Conservation (phyloP, 2,329 filamentous ascomycete species). For the Fusarium sp. region DNA sequence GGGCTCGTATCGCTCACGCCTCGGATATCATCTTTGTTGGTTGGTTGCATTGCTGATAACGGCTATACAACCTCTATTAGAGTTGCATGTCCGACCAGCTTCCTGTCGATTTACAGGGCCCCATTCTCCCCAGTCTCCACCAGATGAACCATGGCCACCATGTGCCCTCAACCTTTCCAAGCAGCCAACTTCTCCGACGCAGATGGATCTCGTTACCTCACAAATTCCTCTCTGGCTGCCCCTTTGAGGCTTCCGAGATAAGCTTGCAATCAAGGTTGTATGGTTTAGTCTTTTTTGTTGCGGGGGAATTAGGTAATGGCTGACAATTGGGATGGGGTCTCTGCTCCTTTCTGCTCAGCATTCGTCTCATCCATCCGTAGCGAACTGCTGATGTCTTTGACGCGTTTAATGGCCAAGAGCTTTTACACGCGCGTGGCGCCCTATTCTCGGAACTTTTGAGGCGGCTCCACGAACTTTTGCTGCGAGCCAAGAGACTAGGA, state of each 20-base stretch:
- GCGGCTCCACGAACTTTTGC: conserved; percentile 33
- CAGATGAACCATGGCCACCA: conserved; percentile 13
- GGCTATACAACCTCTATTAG: background rate
- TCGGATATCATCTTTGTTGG: no score
- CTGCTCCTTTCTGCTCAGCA: no score
- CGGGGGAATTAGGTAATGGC: conserved; percentile 25
- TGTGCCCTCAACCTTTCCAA: background rate
- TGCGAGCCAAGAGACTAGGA: conserved; percentile 14
- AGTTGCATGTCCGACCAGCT: background rate
- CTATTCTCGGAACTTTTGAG: conserved; percentile 26
- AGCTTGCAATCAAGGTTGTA: conserved; percentile 25
- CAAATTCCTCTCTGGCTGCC: conserved; percentile 20
- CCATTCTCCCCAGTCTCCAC: conserved; percentile 15
- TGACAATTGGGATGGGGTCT: no score
- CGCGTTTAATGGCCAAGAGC: conserved; percentile 1
- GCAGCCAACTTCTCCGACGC: no score
- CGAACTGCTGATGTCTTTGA: no score
- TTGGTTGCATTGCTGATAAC: background rate
- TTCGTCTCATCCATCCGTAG: no score
- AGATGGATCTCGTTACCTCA: conserved; percentile 23
- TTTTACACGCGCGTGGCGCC: conserved; percentile 18
- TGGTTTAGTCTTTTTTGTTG: conserved; percentile 2
- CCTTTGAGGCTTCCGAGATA: conserved; percentile 13
- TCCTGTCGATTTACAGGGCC: background rate
- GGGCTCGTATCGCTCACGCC: background rate